Percentiles rank a stretch among this genome's conserved stretches.
Conservation (phyloP, 306 rosid genomes). For the Glycine tomentella region DNA sequence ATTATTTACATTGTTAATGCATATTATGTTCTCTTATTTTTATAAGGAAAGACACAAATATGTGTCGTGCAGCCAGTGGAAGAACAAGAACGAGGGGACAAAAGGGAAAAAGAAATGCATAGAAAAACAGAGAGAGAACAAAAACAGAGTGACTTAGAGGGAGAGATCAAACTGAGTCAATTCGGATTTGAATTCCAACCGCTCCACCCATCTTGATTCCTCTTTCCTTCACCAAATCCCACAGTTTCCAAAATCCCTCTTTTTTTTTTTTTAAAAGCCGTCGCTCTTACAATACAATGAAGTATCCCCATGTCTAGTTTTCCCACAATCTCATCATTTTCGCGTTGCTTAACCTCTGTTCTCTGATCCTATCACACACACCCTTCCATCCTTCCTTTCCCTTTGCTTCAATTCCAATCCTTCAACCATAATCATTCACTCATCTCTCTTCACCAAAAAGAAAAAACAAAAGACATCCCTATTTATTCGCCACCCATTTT, state of each 20-base stretch:
- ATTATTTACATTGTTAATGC: background rate
- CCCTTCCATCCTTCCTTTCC: background rate
- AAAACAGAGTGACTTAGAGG: constrained; percentile 40
- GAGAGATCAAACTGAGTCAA: constrained; percentile 49
- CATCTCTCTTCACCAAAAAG: background rate
- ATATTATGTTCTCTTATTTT: background rate
- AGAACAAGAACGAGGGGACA: background rate
- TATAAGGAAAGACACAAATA: background rate
- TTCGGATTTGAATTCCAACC: constrained; percentile 55
- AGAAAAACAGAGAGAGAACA: background rate
- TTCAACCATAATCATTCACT: constrained; percentile 1
- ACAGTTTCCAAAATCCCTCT: constrained; percentile 57
- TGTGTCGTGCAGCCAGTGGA: background rate
- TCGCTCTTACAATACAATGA: constrained; percentile 40
- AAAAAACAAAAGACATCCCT: background rate
- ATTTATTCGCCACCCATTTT: constrained; percentile 10
- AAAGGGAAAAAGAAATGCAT: background rate
- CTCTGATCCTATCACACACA: constrained; percentile 17
- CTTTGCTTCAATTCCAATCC: constrained; percentile 44
- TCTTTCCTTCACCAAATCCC: constrained; percentile 63
- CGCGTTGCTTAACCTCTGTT: constrained; percentile 6
- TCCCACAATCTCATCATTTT: constrained; percentile 45
- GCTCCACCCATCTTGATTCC: constrained; percentile 60
- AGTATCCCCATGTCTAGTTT: constrained; percentile 53
- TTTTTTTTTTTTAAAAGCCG: constrained; percentile 22